Evolutionary conservation across 768 basidiomycete genomes (phyloP).

Genomic region (Lactarius tabidus): DNA sequence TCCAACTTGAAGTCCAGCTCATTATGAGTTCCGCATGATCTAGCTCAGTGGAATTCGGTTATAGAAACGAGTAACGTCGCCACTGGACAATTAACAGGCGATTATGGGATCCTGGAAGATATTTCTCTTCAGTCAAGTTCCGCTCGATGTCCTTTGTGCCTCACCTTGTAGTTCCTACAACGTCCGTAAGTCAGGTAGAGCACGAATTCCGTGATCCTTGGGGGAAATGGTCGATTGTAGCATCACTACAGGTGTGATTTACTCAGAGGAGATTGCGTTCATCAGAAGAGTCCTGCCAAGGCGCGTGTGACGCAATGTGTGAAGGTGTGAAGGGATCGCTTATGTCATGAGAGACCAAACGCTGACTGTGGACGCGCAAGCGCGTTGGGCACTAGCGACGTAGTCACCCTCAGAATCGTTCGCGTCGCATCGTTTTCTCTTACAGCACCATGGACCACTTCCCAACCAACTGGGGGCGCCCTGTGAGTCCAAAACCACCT

Average conservation of each 20-base stretch:
- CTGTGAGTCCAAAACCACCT: slow-evolving; percentile 7
- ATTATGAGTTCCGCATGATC: too few species aligned
- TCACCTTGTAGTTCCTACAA: too few species aligned
- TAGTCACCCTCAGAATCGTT: not conserved
- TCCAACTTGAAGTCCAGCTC: too few species aligned
- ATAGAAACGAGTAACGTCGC: not conserved
- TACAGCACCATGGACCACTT: slow-evolving; percentile 67
- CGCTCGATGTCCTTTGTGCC: not conserved
- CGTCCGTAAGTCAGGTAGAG: too few species aligned
- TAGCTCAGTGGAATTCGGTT: not conserved
- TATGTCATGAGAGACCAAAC: slow-evolving; percentile 5
- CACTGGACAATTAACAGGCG: not conserved
- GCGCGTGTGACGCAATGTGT: too few species aligned
- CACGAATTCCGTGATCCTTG: not conserved
- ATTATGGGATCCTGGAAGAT: not conserved
- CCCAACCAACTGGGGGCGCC: slow-evolving; percentile 72
- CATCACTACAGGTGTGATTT: not conserved
- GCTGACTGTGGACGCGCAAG: slow-evolving; percentile 22
- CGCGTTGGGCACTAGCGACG: not conserved
- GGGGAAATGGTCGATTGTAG: not conserved
- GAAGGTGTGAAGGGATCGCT: not conserved
- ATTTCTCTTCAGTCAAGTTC: too few species aligned
- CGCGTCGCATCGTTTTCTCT: not conserved
- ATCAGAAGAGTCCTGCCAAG: not conserved
- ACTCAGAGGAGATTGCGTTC: too few species aligned